Percentiles rank a stretch among this genome's conserved stretches.
These are phyloP conservation scores for Aureobasidium zeae DNA, from an alignment of 2,329 filamentous ascomycete genomes.

Conservation along the genomic window DNA sequence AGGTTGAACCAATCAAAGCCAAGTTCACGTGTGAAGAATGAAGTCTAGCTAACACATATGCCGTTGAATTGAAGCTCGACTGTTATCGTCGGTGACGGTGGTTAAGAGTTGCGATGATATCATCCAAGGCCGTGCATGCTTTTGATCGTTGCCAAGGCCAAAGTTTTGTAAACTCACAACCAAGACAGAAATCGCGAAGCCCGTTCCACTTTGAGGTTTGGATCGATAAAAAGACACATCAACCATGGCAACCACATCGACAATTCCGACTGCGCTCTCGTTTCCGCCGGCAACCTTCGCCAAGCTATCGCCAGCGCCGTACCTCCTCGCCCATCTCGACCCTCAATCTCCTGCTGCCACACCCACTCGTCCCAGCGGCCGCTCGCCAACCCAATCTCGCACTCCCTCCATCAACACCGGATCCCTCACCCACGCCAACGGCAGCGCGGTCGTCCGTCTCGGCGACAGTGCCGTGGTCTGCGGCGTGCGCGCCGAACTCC, in stretches of 20 bases:
- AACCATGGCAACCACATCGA: conserved; percentile 17
- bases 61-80: no score
- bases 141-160: no score
- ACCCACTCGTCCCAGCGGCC: conserved; percentile 71
- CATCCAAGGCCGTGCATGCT: no score
- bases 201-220: background rate
- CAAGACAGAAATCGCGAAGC: no score
- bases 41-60: no score
- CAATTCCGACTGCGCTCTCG: conserved; percentile 29
- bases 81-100: no score
- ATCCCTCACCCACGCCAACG: conserved; percentile 80
- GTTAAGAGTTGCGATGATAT: background rate
- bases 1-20: no score
- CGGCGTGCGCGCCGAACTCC: conserved; percentile 77
- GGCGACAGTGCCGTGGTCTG: conserved; percentile 94
- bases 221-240: background rate
- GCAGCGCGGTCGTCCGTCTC: conserved; percentile 76
- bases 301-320: conserved; percentile 79
- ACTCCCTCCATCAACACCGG: conserved; percentile 68
- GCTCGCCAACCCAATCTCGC: conserved; percentile 60
- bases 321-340: conserved; percentile 79
- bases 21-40: no score
- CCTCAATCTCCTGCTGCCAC: conserved; percentile 43
- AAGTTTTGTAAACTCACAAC: no score
- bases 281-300: conserved; percentile 66